phyloP scores from a whole-genome alignment of 768 basidiomycete genomes.

The Suillus subluteus region DNA sequence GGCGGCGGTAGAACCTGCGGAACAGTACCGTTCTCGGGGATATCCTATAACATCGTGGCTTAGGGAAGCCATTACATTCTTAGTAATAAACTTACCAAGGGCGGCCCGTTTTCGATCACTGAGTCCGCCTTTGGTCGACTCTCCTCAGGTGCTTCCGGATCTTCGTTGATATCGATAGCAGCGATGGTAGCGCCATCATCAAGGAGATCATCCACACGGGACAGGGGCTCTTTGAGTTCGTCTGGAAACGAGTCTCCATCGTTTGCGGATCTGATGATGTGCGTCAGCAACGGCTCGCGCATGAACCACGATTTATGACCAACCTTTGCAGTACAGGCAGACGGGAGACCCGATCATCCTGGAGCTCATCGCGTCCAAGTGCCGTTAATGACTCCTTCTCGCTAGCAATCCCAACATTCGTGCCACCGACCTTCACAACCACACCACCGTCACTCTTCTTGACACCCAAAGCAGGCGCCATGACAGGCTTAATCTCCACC shows the following conservation, averaged over 20 bases:
- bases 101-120: constrained; percentile 20
- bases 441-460: constrained; percentile 19
- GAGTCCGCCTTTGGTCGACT: constrained; percentile 22
- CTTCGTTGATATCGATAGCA: constrained; percentile 18
- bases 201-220: constrained; percentile 61
- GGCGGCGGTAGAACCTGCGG: constrained; percentile 24
- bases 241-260: constrained; percentile 62
- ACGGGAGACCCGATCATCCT: constrained; percentile 68
- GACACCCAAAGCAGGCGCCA: constrained; percentile 23
- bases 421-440: constrained; percentile 41
- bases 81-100: constrained; percentile 24
- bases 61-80: background rate
- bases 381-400: constrained; percentile 80
- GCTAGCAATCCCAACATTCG: constrained; percentile 49
- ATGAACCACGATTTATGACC: background rate
- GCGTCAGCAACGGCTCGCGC: constrained; percentile 13
- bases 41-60: constrained; percentile 23
- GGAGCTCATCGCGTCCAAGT: constrained; percentile 75
- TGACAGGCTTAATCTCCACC: constrained; percentile 53
- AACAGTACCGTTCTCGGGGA: constrained; percentile 28
- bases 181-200: constrained; percentile 38
- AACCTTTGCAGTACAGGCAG: constrained; percentile 69
- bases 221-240: constrained; percentile 62
- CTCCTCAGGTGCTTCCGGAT: constrained; percentile 23
- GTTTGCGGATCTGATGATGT: constrained; percentile 47